Evolutionary conservation across 2,329 filamentous ascomycete genomes (phyloP), one percentile per base, ranked within the genome.

Genomic region (Diaporthe sp.): DNA sequence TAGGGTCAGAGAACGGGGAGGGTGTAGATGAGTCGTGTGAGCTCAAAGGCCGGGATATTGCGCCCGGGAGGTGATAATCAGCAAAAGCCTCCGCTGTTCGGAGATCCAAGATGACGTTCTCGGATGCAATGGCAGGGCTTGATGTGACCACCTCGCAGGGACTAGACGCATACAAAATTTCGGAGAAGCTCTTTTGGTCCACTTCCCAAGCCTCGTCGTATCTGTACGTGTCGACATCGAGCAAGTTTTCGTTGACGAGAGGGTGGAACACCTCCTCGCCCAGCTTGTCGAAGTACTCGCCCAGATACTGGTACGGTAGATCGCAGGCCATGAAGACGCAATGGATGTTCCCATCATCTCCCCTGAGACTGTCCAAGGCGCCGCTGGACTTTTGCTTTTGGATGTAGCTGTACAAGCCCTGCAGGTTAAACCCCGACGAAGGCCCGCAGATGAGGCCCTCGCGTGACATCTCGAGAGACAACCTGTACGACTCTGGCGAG

Each of bases 311-410:
- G 17, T 67, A 67, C 0, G 62, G 62, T 0, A 51, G 28, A 3
- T 51, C 62, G 19, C 62, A 67, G 5, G 44, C 62, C 44, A 67
- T n/a, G 44, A 67, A 67, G 28, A 67, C 62, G 7, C 62, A 51
- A 17, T 67, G 62, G 12, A 67, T 17, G 1, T 67, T 37, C 7
- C 62, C 62, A 37, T 67, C 62, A 9, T 51, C 62, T 51, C 28
- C 44, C 1, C 44, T 44, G 4, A 67, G 28, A 2, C 28, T 15
- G 10, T 67, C 44, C 28, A 67, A 3, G 0, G 10, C 12, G 12
- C 62, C 62, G 13, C 51, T 19, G 19, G 46, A 51, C 19, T n/a
- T 15, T 51, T 49, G 44, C n/a, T 67, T 51, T 25, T 51, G 28
- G 17, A 67, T 46, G 44, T 17, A 67, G 31, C 39, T 67, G 44